Conservation (phyloP, 78 protist genomes). For the Thecamonas trahens region DNA sequence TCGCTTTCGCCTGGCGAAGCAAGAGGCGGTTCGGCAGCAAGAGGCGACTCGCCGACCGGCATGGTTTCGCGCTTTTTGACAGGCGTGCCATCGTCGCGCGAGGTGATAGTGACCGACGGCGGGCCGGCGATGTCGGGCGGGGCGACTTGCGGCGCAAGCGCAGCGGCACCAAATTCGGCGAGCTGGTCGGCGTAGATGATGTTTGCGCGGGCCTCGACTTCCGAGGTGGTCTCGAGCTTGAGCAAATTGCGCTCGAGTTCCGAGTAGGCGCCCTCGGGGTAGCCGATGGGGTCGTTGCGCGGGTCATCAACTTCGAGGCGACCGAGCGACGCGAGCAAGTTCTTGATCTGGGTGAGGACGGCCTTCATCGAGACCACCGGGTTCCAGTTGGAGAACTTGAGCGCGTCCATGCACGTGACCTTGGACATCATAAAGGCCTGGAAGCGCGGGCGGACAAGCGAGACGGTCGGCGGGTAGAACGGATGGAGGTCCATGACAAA, state of each 20-base stretch:
- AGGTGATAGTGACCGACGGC: conserved; percentile 6
- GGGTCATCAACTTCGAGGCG: conserved; percentile 40
- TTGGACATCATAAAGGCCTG: conserved; percentile 42
- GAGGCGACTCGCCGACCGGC: too few species aligned
- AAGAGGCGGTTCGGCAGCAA: too few species aligned
- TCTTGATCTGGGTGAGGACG: conserved; percentile 31
- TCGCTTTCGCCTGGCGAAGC: background rate
- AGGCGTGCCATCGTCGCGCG: background rate
- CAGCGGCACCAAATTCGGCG: background rate
- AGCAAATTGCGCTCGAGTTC: conserved; percentile 23
- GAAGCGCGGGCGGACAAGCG: conserved; percentile 43
- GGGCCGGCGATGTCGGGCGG: too few species aligned
- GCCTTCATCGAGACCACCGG: background rate
- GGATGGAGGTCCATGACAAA: conserved; percentile 51
- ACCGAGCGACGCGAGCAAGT: conserved; percentile 26
- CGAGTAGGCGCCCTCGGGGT: conserved; percentile 33
- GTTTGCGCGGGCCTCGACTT: conserved; percentile 14
- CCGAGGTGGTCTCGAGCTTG: conserved; percentile 20
- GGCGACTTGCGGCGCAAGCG: background rate
- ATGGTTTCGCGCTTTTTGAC: background rate
- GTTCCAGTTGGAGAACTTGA: background rate
- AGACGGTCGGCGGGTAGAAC: conserved; percentile 53
- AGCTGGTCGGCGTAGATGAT: background rate
- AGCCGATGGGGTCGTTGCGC: conserved; percentile 12
- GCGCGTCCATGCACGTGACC: conserved; percentile 7